These are phyloP conservation scores for Peronosclerospora sorghi DNA, from an alignment of 352 stramenopile species.

Conservation along the genomic window DNA sequence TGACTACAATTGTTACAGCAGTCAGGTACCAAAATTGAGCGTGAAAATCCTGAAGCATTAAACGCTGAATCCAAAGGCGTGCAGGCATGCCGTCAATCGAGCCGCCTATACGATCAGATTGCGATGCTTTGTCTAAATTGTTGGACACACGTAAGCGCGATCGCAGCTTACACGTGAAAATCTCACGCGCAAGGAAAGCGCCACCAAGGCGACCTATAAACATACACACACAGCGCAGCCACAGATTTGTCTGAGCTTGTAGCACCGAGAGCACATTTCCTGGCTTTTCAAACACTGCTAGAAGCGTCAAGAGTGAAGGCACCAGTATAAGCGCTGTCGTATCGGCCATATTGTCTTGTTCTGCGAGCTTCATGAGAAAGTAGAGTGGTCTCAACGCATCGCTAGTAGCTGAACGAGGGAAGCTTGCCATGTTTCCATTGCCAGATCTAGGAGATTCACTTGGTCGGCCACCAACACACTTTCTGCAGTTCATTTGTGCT, in stretches of 20 bases:
- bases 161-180: constrained; percentile 77
- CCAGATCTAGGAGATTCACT: constrained; percentile 4
- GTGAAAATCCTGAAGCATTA: constrained; percentile 81
- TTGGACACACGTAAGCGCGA: constrained; percentile 31
- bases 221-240: constrained; percentile 80
- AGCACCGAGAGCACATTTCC: constrained; percentile 47
- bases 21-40: constrained; percentile 83
- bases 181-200: constrained; percentile 67
- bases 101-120: constrained; percentile 16
- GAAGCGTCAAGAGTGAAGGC: constrained; percentile 61
- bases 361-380: constrained; percentile 81
- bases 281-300: constrained; percentile 68
- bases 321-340: constrained; percentile 79
- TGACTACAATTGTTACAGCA: constrained; percentile 70
- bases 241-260: constrained; percentile 64
- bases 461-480: constrained; percentile 8
- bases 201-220: constrained; percentile 64
- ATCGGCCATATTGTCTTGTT: constrained; percentile 85
- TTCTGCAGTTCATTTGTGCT: constrained; percentile 18
- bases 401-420: constrained; percentile 10
- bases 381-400: constrained; percentile 57
- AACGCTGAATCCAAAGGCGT: constrained; percentile 69
- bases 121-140: constrained; percentile 6
- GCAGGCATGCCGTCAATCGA: constrained; percentile 58
- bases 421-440: constrained; percentile 1